Base-by-base conservation (phyloP, 2,329 filamentous ascomycete genomes). In the Colletotrichum tanaceti region DNA sequence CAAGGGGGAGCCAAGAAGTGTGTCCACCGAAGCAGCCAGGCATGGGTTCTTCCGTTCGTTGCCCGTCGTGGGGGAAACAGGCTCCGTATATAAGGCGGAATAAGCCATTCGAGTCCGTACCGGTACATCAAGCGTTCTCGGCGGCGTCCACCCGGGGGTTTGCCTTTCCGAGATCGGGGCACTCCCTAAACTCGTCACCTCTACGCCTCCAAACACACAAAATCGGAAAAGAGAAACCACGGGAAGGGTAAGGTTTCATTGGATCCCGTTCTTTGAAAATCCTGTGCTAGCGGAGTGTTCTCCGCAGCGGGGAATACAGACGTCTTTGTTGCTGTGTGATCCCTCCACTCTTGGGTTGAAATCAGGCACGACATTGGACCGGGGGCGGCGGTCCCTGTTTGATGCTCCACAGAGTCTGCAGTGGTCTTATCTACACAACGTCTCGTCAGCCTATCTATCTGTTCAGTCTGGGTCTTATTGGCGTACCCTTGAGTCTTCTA, bases 351-450 rank as follows among this genome's bases (percentile, higher is more conserved):
- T 69, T 57, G 49, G 66, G 62, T 66, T 41, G 55, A 41, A 61
- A 69, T 69, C 66, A 61, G 66, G 66, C 62, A 61, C 32, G 62
- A 69, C 57, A 61, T 55, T 69, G 55, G 66, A 69, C 62, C 7
- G 57, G 65, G 65, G 66, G 55, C 55, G n/a, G 14, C 32, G 9
- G 28, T 32, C 38, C 18, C 24, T 24, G 24, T 24, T 24, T 9
- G 24, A 35, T 24, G 57, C 50, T 44, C 66, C 66, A 69, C 50
- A 18, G 24, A 44, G 20, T 38, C 62, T 57, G 50, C 50, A 18
- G 22, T 55, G 46, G 16, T 43, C 57, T 65, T 68, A 65, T 65
- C 62, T 66, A 52, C n/a, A n/a, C n/a, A n/a, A 46, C 28, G 22
- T 44, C 14, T 9, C 28, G 9, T 32, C 7, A 32, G 28, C 28